These are phyloP conservation scores for Talaromyces adpressus DNA, from an alignment of 495 filamentous ascomycete genomes.

Conservation along the genomic window DNA sequence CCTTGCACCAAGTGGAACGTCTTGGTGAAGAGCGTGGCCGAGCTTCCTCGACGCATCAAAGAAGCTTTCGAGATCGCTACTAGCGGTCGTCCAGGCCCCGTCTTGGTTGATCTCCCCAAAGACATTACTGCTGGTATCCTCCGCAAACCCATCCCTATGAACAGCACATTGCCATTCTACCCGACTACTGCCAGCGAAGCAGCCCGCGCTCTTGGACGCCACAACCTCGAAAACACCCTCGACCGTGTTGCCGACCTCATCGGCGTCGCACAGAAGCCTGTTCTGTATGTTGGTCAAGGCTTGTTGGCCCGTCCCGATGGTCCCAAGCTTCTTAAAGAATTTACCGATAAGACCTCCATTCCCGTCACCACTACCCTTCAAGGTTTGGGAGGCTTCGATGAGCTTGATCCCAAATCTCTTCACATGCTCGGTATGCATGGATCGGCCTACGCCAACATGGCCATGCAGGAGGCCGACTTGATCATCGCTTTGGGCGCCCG, in stretches of 20 bases:
- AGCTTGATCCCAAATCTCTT: constrained; percentile 48
- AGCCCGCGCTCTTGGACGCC: constrained; percentile 39
- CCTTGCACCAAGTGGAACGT: constrained; percentile 63
- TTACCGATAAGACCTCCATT: constrained; percentile 50
- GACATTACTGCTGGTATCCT: constrained; percentile 50
- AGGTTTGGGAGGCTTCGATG: constrained; percentile 55
- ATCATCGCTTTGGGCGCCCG: constrained; percentile 55
- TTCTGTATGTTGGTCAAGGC: constrained; percentile 56
- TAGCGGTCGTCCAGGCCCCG: constrained; percentile 52
- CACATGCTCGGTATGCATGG: constrained; percentile 63
- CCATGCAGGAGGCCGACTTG: constrained; percentile 59
- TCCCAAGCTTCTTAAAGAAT: constrained; percentile 44
- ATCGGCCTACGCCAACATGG: constrained; percentile 56
- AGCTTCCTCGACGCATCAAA: constrained; percentile 51
- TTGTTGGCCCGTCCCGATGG: constrained; percentile 44
- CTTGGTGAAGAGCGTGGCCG: constrained; percentile 54
- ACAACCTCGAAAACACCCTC: constrained; percentile 42
- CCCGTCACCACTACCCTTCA: constrained; percentile 62
- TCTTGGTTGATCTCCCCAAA: constrained; percentile 55
- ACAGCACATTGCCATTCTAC: constrained; percentile 48
- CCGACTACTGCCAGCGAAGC: constrained; percentile 48
- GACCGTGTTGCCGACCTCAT: constrained; percentile 48
- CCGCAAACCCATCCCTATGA: constrained; percentile 43
- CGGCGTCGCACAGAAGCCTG: constrained; percentile 52
- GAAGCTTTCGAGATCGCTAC: constrained; percentile 59